Conservation (phyloP, 352 stramenopile species). For the Globisporangium yorkense region DNA sequence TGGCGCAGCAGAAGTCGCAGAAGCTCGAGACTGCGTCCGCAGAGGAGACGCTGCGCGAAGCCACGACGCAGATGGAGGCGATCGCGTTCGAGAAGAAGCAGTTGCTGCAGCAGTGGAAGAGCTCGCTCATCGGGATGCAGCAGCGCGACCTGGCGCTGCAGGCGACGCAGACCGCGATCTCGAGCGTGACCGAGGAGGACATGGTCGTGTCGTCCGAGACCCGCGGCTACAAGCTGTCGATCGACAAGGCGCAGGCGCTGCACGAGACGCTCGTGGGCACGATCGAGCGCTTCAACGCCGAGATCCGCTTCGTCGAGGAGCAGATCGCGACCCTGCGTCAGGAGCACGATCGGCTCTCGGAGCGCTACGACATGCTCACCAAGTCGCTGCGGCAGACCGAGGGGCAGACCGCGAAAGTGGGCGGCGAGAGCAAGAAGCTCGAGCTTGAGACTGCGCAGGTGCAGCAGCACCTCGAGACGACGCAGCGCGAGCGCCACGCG, state of each 20-base stretch:
- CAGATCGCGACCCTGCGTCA: slow-evolving; percentile 44
- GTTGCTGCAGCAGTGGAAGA: slow-evolving; percentile 94
- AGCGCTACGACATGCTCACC: slow-evolving; percentile 83
- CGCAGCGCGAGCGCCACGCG: slow-evolving; percentile 84
- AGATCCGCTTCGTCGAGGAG: slow-evolving; percentile 71
- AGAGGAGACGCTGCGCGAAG: slow-evolving; percentile 85
- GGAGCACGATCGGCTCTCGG: slow-evolving; percentile 71
- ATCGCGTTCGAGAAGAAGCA: slow-evolving; percentile 95
- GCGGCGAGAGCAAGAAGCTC: slow-evolving; percentile 57
- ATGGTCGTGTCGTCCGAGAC: slow-evolving; percentile 82
- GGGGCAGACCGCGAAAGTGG: slow-evolving; percentile 62
- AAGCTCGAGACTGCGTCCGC: slow-evolving; percentile 82
- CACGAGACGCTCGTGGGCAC: slow-evolving; percentile 84
- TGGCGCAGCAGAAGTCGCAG: slow-evolving; percentile 82
- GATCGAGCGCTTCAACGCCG: slow-evolving; percentile 81
- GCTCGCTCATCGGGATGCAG: slow-evolving; percentile 87
- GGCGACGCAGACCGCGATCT: slow-evolving; percentile 84
- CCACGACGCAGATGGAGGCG: slow-evolving; percentile 86
- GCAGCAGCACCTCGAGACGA: slow-evolving; percentile 71
- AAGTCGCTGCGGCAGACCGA: slow-evolving; percentile 88
- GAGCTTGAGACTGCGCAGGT: slow-evolving; percentile 65
- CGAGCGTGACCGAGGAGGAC: slow-evolving; percentile 74
- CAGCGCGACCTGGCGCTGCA: slow-evolving; percentile 90
- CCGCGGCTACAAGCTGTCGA: slow-evolving; percentile 82
- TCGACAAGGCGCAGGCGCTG: slow-evolving; percentile 69